Conservation (phyloP, 2,329 filamentous ascomycete genomes). For the Cladosporium sp. region DNA sequence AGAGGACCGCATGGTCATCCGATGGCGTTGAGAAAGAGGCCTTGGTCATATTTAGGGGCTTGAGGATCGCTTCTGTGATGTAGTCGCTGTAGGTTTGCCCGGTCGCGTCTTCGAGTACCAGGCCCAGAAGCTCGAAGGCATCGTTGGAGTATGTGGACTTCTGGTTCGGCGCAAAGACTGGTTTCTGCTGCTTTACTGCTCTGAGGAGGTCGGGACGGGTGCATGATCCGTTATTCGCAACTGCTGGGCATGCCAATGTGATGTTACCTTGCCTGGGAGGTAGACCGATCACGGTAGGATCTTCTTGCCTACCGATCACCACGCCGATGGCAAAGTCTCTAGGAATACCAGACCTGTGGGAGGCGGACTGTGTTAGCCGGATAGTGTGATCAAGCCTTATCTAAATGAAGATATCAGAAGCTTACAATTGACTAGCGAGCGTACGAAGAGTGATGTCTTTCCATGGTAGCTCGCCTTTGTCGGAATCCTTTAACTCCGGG, state of each 20-base stretch:
- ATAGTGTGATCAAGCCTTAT: not conserved
- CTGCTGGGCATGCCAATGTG: conserved; percentile 39
- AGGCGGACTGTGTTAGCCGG: not conserved
- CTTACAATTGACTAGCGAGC: conserved; percentile 43
- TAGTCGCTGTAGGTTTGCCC: conserved; percentile 40
- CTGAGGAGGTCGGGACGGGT: conserved; percentile 36
- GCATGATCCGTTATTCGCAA: conserved; percentile 36
- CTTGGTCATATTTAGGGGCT: conserved; percentile 40
- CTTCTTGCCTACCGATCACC: not conserved
- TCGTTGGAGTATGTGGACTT: conserved; percentile 46
- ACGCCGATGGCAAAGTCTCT: conserved; percentile 37
- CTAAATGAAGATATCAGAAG: conserved; percentile 18
- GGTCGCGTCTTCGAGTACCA: conserved; percentile 42
- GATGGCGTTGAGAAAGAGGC: conserved; percentile 35
- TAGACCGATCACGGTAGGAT: conserved; percentile 34
- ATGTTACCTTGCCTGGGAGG: conserved; percentile 37
- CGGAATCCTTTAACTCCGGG: conserved; percentile 48
- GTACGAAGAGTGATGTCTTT: conserved; percentile 45
- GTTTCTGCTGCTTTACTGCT: conserved; percentile 33
- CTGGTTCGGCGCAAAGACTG: conserved; percentile 45
- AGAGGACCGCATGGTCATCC: conserved; percentile 42
- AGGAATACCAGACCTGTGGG: conserved; percentile 38
- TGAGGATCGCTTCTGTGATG: conserved; percentile 43
- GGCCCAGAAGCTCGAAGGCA: conserved; percentile 43
- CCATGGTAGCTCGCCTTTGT: conserved; percentile 43